These are phyloP conservation scores for Sugiyamaella qingdaonensis DNA, from an alignment of 805 yeast genomes.

Conservation along the genomic window DNA sequence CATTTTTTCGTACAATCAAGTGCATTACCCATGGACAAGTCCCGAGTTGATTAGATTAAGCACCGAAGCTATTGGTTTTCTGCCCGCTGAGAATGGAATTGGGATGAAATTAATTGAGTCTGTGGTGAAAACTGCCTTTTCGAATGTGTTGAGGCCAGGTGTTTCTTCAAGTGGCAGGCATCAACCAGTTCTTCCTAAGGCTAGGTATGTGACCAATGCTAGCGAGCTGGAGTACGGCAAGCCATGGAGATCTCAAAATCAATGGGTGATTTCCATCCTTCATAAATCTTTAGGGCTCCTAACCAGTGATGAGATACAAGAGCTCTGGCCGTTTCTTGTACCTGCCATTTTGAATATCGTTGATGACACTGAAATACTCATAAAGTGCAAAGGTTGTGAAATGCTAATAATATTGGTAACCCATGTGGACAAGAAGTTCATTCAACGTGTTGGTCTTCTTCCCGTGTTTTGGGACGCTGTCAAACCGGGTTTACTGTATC, in stretches of 20 bases:
- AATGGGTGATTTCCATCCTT: conserved; percentile 1
- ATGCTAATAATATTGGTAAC: conserved; percentile 14
- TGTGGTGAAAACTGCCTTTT: conserved; percentile 5
- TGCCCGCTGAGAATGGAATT: not conserved
- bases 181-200: not conserved
- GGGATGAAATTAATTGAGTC: not conserved
- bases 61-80: not conserved
- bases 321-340: conserved; percentile 30
- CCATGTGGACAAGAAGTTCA: conserved; percentile 9
- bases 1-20: too few relatives aligned
- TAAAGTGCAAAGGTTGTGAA: conserved; percentile 25
- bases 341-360: conserved; percentile 30
- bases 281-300: not conserved
- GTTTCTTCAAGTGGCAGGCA: conserved; percentile 5
- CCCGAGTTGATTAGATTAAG: not conserved
- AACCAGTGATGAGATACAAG: not conserved
- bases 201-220: not conserved
- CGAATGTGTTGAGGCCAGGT: not conserved
- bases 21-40: too few relatives aligned
- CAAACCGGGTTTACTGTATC: conserved; percentile 26
- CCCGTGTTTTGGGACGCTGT: conserved; percentile 29
- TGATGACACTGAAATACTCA: conserved; percentile 26
- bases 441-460: conserved; percentile 26
- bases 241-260: conserved; percentile 12
- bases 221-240: conserved; percentile 3